These are phyloP conservation scores for Tilletiaria anomala DNA, from an alignment of 1,284 basidiomycete genomes.

Conservation along the genomic window DNA sequence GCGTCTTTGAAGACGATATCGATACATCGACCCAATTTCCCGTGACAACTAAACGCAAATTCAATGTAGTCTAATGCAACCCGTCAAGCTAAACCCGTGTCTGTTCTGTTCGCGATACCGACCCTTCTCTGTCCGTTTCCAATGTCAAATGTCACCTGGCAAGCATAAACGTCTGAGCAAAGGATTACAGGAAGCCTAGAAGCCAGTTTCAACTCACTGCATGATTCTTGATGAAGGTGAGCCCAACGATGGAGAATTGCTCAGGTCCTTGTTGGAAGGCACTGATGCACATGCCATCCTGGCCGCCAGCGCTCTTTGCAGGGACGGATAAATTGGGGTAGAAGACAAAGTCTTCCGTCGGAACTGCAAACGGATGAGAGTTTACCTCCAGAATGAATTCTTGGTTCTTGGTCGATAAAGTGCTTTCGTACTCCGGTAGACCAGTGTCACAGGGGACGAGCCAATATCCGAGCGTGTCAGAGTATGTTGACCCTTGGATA, in stretches of 20 bases:
- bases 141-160: too few species aligned
- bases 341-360: conserved; percentile 20
- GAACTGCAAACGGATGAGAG: conserved; percentile 14
- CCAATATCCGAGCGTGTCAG: conserved; percentile 10
- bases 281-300: conserved; percentile 15
- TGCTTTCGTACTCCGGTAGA: conserved; percentile 12
- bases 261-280: conserved; percentile 18
- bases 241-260: conserved; percentile 15
- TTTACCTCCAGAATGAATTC: conserved; percentile 11
- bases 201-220: conserved; percentile 18
- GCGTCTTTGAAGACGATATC: too few species aligned
- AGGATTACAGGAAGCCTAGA: too few species aligned
- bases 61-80: too few species aligned
- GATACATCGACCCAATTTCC: too few species aligned
- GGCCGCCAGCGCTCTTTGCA: conserved; percentile 9
- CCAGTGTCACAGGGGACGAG: conserved; percentile 24
- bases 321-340: conserved; percentile 18
- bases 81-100: too few species aligned
- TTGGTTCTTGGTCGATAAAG: conserved; percentile 8
- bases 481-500: conserved; percentile 11
- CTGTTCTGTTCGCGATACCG: too few species aligned
- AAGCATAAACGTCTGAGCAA: too few species aligned
- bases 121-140: too few species aligned
- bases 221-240: conserved; percentile 27
- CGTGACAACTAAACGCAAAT: too few species aligned